These are phyloP conservation scores for Osmanthus fragrans DNA, from an alignment of 257 asterid genomes.

Conservation along the genomic window DNA sequence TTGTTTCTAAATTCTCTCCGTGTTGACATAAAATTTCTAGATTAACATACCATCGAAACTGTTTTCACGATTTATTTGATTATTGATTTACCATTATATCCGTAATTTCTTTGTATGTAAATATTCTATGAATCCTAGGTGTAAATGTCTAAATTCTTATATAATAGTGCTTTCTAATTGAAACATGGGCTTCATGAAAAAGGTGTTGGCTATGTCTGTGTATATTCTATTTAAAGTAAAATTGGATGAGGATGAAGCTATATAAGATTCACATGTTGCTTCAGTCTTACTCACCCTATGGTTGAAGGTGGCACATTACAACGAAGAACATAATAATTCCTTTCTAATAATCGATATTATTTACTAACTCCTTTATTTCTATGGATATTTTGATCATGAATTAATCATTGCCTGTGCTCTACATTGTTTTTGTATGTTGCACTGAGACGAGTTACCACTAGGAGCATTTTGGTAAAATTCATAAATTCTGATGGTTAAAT, in stretches of 20 bases:
- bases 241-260: neutral
- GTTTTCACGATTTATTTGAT: neutral
- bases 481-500: neutral
- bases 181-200: neutral
- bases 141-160: neutral
- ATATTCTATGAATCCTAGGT: neutral
- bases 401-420: neutral
- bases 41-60: neutral
- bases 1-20: conserved; percentile 11
- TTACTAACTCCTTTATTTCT: neutral
- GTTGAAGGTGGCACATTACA: neutral
- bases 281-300: neutral
- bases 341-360: neutral
- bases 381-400: neutral
- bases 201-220: neutral
- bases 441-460: neutral
- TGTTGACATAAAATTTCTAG: neutral
- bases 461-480: neutral
- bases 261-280: neutral
- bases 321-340: neutral
- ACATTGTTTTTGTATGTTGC: neutral
- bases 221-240: neutral
- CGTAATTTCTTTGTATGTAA: neutral
- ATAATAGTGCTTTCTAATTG: neutral
- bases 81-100: neutral